Conservation (phyloP, 164 flowering plant genomes). For the Vitis rupestris region DNA sequence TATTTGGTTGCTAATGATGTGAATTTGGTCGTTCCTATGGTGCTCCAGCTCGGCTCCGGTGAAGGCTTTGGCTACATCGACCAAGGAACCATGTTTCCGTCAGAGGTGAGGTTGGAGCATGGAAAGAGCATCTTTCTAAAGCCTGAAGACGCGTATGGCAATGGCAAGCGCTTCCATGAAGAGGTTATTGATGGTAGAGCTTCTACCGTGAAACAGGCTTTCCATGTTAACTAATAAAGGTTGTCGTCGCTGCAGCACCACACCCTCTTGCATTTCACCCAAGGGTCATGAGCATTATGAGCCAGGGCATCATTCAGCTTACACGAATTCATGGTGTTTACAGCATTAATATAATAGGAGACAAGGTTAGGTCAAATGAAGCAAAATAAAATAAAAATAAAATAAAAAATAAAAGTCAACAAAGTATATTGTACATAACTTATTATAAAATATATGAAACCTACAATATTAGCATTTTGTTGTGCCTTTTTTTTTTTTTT, state of each 20-base stretch:
- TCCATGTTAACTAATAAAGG: conserved; percentile 64
- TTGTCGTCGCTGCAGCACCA: conserved; percentile 46
- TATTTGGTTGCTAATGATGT: conserved; percentile 38
- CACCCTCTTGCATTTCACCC: conserved; percentile 89
- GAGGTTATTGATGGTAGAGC: conserved; percentile 44
- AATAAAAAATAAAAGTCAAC: too few species aligned
- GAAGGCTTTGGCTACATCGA: conserved; percentile 34
- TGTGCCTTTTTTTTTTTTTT: too few species aligned
- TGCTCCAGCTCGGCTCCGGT: conserved; percentile 71
- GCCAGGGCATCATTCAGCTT: too few species aligned
- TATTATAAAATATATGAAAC: too few species aligned
- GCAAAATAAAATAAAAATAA: too few species aligned
- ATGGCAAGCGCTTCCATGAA: conserved; percentile 60
- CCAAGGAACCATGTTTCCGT: conserved; percentile 58
- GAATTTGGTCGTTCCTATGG: conserved; percentile 45
- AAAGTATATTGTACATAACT: too few species aligned
- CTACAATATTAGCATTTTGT: too few species aligned
- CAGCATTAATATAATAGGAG: too few species aligned
- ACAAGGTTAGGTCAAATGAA: too few species aligned
- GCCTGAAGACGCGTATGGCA: conserved; percentile 62
- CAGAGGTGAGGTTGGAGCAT: conserved; percentile 81
- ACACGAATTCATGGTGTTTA: too few species aligned
- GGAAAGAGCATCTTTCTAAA: conserved; percentile 46
- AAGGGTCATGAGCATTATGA: conserved; percentile 33
- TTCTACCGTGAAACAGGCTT: conserved; percentile 59